Percentiles rank a stretch among this genome's conserved stretches.
Conservation (phyloP, 106 monocot genomes). For the Ottelia alismoides region DNA sequence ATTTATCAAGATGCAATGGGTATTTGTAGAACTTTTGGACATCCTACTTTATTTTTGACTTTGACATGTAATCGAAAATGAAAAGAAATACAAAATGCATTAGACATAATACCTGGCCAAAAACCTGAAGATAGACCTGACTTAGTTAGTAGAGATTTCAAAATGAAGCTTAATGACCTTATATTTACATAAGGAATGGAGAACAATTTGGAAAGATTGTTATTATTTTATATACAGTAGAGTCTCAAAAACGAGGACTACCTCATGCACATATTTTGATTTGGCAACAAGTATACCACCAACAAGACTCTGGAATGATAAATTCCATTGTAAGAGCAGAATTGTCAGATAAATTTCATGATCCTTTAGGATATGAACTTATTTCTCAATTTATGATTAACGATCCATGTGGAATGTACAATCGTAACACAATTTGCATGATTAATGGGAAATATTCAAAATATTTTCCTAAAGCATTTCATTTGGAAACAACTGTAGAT, state of each 20-base stretch:
- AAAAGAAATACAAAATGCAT: slow-evolving; percentile 3
- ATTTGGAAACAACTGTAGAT: background rate
- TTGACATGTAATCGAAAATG: slow-evolving; percentile 23
- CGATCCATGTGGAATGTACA: slow-evolving; percentile 2
- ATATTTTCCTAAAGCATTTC: slow-evolving; percentile 10
- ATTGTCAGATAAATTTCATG: background rate
- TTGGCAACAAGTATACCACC: background rate
- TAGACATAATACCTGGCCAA: background rate
- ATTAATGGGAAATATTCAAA: slow-evolving; percentile 12
- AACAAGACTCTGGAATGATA: background rate
- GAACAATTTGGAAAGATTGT: slow-evolving; percentile 2
- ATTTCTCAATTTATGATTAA: slow-evolving; percentile 10
- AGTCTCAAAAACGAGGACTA: slow-evolving; percentile 17
- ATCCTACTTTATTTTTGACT: slow-evolving; percentile 18
- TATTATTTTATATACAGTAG: slow-evolving; percentile 4
- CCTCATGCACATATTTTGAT: slow-evolving; percentile 17
- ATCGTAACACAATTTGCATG: slow-evolving; percentile 7
- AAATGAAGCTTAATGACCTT: slow-evolving; percentile 12
- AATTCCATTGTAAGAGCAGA: slow-evolving; percentile 11
- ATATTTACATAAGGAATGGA: slow-evolving; percentile 5
- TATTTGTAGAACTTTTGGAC: slow-evolving; percentile 7
- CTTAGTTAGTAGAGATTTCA: slow-evolving; percentile 10
- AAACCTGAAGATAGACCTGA: slow-evolving; percentile 12
- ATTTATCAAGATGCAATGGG: slow-evolving; percentile 26
- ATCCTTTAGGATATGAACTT: background rate